Evolutionary conservation across 129 eudicot genomes (phyloP).

Genomic region (sunflower (Helianthus annuus)): DNA sequence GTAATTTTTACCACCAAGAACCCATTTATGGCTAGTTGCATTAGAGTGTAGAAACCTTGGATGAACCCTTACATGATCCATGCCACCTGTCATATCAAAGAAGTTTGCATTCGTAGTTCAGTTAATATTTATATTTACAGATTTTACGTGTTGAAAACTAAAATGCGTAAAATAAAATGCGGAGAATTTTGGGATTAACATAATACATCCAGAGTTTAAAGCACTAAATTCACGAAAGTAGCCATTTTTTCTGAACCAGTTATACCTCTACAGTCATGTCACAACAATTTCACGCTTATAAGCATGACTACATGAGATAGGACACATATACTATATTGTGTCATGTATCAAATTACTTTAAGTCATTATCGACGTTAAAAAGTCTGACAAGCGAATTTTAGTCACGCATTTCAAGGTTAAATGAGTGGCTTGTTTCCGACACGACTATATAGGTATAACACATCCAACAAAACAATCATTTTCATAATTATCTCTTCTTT

Average conservation of each 20-base stretch:
- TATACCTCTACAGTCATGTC: background rate
- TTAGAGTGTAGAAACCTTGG: constrained; percentile 91
- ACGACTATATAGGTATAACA: background rate
- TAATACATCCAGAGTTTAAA: background rate
- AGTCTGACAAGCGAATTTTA: background rate
- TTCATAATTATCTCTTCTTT: background rate
- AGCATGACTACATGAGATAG: background rate
- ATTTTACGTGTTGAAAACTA: background rate
- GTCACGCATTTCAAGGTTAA: background rate
- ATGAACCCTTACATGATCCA: constrained; percentile 97
- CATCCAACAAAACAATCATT: background rate
- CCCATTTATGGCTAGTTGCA: constrained; percentile 99
- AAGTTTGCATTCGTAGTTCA: background rate
- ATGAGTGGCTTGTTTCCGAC: background rate
- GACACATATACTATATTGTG: background rate
- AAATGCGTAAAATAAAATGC: background rate
- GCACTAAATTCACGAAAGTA: background rate
- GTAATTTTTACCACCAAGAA: constrained; percentile 79
- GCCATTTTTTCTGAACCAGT: too few species aligned
- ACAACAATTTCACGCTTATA: background rate
- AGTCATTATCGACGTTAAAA: background rate
- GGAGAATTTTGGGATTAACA: background rate
- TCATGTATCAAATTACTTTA: background rate
- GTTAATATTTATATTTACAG: background rate
- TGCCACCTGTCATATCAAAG: constrained; percentile 59